Percentiles rank a stretch among this genome's conserved stretches.
Conservation (phyloP, 1,284 basidiomycete genomes). For the Ganoderma lingzhi region DNA sequence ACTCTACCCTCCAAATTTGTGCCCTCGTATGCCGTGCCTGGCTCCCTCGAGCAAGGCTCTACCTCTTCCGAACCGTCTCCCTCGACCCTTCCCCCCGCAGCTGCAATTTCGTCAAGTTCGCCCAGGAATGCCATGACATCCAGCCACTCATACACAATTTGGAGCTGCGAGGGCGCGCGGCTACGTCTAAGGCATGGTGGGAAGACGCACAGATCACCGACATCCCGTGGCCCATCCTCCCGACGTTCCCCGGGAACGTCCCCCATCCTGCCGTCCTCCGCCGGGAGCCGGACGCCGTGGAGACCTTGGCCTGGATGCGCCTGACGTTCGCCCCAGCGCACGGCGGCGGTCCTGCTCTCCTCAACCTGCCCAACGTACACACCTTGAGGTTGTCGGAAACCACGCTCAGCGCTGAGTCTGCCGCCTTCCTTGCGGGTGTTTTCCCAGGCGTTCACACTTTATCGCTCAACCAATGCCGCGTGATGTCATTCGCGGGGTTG, state of each 20-base stretch:
- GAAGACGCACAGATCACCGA: constrained; percentile 8
- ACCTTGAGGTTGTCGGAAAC: constrained; percentile 17
- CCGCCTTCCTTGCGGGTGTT: constrained; percentile 7
- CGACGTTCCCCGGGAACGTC: neutral
- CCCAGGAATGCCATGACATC: constrained; percentile 25
- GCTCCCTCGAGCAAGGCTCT: constrained; percentile 43
- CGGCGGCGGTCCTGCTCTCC: neutral
- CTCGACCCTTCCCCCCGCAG: constrained; percentile 31
- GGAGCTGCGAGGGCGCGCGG: constrained; percentile 29
- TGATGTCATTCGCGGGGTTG: constrained; percentile 33
- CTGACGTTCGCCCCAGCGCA: constrained; percentile 21
- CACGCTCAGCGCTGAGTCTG: constrained; percentile 19
- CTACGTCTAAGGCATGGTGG: constrained; percentile 23
- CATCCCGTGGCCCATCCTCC: constrained; percentile 31
- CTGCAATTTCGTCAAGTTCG: constrained; percentile 29
- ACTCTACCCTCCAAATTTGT: constrained; percentile 39
- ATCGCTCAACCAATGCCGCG: constrained; percentile 33
- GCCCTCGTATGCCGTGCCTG: constrained; percentile 46
- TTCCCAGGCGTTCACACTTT: constrained; percentile 25
- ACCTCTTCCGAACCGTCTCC: constrained; percentile 39
- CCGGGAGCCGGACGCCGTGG: constrained; percentile 12
- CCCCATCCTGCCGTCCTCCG: constrained; percentile 22
- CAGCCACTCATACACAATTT: constrained; percentile 31
- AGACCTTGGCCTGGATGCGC: constrained; percentile 15
- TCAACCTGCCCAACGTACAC: constrained; percentile 5